Base-by-base conservation (phyloP, 2,329 filamentous ascomycete species). In the Xenoacremonium recifei region DNA sequence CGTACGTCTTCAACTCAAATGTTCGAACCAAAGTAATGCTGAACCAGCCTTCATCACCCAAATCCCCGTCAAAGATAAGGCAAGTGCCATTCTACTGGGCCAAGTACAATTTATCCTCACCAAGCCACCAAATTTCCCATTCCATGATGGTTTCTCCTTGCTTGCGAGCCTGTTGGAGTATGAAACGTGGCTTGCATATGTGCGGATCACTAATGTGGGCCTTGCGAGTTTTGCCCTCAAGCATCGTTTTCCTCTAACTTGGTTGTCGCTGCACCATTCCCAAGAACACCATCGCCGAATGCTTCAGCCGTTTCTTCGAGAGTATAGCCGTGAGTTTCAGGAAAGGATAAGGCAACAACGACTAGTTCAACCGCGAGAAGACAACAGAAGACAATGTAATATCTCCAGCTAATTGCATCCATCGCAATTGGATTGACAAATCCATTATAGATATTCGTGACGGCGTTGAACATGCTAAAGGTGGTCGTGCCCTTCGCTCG, bases 401-500 rank as follows among this genome's bases (percentile, higher is more conserved):
- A 27, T 13, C 23, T 27, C 23, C 23, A 27, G 13, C 23, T 27
- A 13, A 27, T 27, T 7, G 23, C 23, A 27, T 7, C 23, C 23
- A 27, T 27, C 13, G 23, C 23, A 7, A 27, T 13, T 7, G 23
- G 23, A 13, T 27, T 27, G 23, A 27, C 23, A 13, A 27, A 27
- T 13, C 23, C 23, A 13, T 27, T 27, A 27, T 27, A 27, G 21
- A 38, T 16, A 30, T 15, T 29, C 7, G 12, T 29, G 35, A 5
- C 7, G n/a, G 16, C n/a, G 16, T 27, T 13, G 4, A 16, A 13
- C 20, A 18, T 50, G 1, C 44, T 32, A 30, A 51, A 50, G 33
- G 50, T 42, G 6, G 54, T 48, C 39, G 77, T 68, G 54, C 75
- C 75, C 48, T 72, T 73, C 10, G 72, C 68, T 25, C 75, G 69